These are phyloP conservation scores for Canavalia ensiformis DNA, from an alignment of 306 rosid species.

Conservation along the genomic window DNA sequence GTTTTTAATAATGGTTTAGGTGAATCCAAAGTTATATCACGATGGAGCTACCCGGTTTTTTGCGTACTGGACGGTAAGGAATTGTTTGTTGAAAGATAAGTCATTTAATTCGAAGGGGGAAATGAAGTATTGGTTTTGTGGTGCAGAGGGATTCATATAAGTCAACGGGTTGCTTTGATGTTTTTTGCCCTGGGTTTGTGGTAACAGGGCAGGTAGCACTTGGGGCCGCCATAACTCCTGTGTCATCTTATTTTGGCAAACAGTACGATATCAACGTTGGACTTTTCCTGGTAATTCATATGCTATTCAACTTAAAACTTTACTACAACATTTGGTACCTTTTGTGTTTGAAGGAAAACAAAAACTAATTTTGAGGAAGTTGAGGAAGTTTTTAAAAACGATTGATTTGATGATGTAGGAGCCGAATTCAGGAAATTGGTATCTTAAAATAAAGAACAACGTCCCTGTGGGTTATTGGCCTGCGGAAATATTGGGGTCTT, in stretches of 20 bases:
- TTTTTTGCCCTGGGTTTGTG: slow-evolving; percentile 70
- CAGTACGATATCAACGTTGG: slow-evolving; percentile 54
- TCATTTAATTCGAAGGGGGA: neutral
- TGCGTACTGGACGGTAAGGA: slow-evolving; percentile 68
- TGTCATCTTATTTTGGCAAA: slow-evolving; percentile 40
- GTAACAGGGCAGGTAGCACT: slow-evolving; percentile 53
- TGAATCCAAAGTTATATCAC: slow-evolving; percentile 70
- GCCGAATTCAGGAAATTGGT: slow-evolving; percentile 59
- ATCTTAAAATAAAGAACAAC: slow-evolving; percentile 48
- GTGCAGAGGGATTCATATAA: slow-evolving; percentile 64
- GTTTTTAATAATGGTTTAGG: slow-evolving; percentile 44
- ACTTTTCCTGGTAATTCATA: slow-evolving; percentile 55
- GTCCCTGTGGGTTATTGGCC: slow-evolving; percentile 69
- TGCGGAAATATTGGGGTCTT: neutral
- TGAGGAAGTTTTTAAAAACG: neutral
- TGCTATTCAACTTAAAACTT: no score
- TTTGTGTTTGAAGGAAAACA: no score
- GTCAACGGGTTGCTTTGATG: slow-evolving; percentile 79
- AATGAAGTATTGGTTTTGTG: neutral
- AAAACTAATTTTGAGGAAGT: neutral
- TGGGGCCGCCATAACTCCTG: slow-evolving; percentile 56
- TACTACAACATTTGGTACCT: no score
- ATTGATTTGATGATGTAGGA: slow-evolving; percentile 45
- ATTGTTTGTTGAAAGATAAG: neutral
- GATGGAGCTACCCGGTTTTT: slow-evolving; percentile 57